A percentile compares a stretch with the other conserved stretches of the same genome.
phyloP scores from a whole-genome alignment of 345 rosid genomes.

The Jatropha curcas region DNA sequence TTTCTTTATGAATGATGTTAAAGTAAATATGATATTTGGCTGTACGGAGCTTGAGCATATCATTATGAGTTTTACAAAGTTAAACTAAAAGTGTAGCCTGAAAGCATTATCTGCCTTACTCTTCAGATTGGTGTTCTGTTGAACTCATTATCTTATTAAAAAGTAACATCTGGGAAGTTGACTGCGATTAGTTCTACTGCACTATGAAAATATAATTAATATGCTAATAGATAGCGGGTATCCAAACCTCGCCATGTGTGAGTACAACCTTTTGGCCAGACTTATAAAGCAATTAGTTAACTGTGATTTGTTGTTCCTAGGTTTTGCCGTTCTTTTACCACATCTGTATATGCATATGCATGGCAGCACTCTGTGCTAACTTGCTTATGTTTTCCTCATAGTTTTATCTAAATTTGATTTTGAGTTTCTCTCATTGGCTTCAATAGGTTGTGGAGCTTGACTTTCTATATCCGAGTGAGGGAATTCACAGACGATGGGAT shows the following conservation, averaged over 20 bases:
- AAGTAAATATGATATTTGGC: not conserved
- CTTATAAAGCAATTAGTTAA: not conserved
- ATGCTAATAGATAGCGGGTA: not conserved
- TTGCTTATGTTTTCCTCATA: not conserved
- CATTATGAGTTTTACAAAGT: not conserved
- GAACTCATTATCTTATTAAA: no score
- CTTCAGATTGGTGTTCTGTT: not conserved
- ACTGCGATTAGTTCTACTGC: not conserved
- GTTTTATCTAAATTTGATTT: not conserved
- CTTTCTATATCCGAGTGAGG: conserved; percentile 47
- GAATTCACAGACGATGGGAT: conserved; percentile 45
- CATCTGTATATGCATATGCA: not conserved
- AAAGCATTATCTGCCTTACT: not conserved
- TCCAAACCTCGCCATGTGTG: not conserved
- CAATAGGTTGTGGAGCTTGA: conserved; percentile 46
- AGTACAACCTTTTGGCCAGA: not conserved
- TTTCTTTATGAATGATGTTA: not conserved
- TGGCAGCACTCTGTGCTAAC: not conserved
- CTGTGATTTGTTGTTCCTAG: not conserved
- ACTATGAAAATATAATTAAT: not conserved
- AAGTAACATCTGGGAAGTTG: no score
- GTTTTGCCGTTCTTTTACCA: not conserved
- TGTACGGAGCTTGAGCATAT: not conserved
- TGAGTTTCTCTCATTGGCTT: not conserved
- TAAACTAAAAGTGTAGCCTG: not conserved